A percentile compares a stretch with the other conserved stretches of the same genome.
Evolutionary conservation across 768 basidiomycete species (phyloP).

Genomic region (Grammothele lineata): DNA sequence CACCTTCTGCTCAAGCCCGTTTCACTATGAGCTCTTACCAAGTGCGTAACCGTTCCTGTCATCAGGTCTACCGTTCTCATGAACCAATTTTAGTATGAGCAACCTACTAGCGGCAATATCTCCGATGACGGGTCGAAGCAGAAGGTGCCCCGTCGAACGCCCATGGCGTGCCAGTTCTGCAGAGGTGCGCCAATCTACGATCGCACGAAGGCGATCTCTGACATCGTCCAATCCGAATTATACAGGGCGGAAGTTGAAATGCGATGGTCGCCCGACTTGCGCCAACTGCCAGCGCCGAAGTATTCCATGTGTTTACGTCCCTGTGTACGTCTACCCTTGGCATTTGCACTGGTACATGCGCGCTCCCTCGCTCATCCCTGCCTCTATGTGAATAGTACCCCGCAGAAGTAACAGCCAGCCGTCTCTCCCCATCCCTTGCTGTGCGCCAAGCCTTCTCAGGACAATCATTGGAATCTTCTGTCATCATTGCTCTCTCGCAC

Average conservation of each 20-base stretch:
- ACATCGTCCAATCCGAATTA: not conserved
- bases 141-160: slow-evolving; percentile 40
- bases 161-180: slow-evolving; percentile 75
- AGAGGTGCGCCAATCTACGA: slow-evolving; percentile 40
- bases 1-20: too few relatives aligned
- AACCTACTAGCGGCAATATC: slow-evolving; percentile 5
- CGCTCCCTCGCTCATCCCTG: too few relatives aligned
- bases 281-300: slow-evolving; percentile 60
- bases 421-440: not conserved
- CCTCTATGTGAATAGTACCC: too few relatives aligned
- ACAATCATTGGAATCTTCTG: slow-evolving; percentile 1
- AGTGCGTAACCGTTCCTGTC: slow-evolving; percentile 4
- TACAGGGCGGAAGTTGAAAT: slow-evolving; percentile 67
- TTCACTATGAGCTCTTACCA: slow-evolving; percentile 12
- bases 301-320: slow-evolving; percentile 53
- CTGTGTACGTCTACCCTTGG: slow-evolving; percentile 53
- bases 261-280: slow-evolving; percentile 66
- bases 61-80: too few relatives aligned
- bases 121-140: slow-evolving; percentile 11
- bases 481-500: not conserved
- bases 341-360: not conserved
- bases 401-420: too few relatives aligned
- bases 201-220: not conserved
- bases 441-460: slow-evolving; percentile 1
- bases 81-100: not conserved